These are phyloP conservation scores for Avena sativa DNA, from an alignment of 176 grass and related monocot species.

Conservation along the genomic window DNA sequence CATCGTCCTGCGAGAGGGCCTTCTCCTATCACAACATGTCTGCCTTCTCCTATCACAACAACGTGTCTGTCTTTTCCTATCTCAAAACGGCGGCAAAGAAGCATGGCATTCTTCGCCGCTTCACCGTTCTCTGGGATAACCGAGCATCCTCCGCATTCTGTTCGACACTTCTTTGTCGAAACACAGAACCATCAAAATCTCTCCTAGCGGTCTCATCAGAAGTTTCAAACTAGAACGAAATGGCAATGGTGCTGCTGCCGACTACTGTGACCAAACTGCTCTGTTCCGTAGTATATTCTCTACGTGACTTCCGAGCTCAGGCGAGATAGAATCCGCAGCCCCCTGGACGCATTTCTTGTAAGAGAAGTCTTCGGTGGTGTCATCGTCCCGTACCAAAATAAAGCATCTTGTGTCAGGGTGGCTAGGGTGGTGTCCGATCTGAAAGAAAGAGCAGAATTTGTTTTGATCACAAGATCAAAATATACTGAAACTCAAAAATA, in stretches of 20 bases:
- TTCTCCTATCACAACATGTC: background rate
- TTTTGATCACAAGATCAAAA: constrained; percentile 1
- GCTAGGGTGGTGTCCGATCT: constrained; percentile 51
- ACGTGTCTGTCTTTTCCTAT: constrained; percentile 11
- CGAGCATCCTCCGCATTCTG: background rate
- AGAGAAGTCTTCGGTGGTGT: constrained; percentile 48
- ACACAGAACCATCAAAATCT: constrained; percentile 12
- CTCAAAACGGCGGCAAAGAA: background rate
- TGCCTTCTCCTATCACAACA: background rate
- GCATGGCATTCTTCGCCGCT: background rate
- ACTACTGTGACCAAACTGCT: constrained; percentile 23
- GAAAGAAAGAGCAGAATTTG: constrained; percentile 6
- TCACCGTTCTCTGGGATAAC: background rate
- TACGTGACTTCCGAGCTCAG: constrained; percentile 38
- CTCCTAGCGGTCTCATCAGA: background rate
- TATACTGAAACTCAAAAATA: background rate
- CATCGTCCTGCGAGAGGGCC: background rate
- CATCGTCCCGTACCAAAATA: constrained; percentile 39
- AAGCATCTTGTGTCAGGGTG: constrained; percentile 51
- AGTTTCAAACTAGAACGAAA: background rate
- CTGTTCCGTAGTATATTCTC: constrained; percentile 40
- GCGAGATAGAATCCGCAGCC: constrained; percentile 50
- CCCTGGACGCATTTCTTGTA: constrained; percentile 53
- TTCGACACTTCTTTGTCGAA: background rate
- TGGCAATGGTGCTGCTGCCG: background rate